Evolutionary conservation across 345 rosid genomes (phyloP), one percentile per base, ranked within the genome.

Genomic region (Lepidium aucheri): DNA sequence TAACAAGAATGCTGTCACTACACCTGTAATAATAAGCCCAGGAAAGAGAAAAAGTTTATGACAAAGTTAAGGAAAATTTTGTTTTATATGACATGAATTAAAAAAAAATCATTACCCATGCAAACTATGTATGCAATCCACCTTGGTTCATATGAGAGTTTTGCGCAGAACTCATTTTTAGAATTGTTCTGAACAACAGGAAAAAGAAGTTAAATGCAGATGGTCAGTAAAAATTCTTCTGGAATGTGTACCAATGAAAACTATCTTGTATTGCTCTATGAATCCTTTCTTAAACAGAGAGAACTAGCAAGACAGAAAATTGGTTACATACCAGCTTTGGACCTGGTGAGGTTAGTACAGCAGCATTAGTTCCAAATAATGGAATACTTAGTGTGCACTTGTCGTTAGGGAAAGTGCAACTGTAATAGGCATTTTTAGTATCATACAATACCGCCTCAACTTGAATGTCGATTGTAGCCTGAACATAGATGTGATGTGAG

Each of bases 101-200:
- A 10, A 44, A 60, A 20, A 39, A 38, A 18, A 46, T 43, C 35
- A 32, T 67, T 88, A 90, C 97, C 95, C 70, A 81, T 80, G 77
- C 99, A 95, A 79, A 81, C 61, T 61, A 91, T 61, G 76, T 94
- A 94, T 32, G 96, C 84, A 50, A 86, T 77, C 99, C 97, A 91
- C 80, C 97, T 83, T 30, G 97, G 96, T 33, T 82, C 91, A 75
- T 88, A 91, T 16, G 96, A 86, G 68, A 90, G 56, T 77, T 80
- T 88, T 43, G 90, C 86, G 38, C 77, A 74, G 89, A 90, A 87
- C 71, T 81, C 84, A 60, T 79, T 78, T 26, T 64, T 63, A 34
- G 72, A 42, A 62, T 82, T 69, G 41, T 69, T 81, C 97, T 95
- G 81, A 60, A 74, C 78, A 73, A 33, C 67, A 69, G 74, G 70